Evolutionary conservation across 495 filamentous ascomycete genomes (phyloP), one percentile per base, ranked within the genome.

Genomic region (Trichoderma reesei): DNA sequence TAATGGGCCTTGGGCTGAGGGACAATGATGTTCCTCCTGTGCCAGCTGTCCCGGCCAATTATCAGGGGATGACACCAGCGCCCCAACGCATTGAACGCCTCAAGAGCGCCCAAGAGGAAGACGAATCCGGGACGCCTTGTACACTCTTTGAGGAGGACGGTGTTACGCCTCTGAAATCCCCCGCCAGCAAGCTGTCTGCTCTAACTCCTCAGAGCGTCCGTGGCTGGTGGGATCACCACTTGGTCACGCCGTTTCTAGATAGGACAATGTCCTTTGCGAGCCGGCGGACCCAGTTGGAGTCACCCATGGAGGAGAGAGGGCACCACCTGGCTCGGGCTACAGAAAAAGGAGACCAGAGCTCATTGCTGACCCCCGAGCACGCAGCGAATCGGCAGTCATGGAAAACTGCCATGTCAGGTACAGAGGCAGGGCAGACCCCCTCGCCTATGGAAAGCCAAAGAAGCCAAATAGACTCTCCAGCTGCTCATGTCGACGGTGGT

Each of bases 181-280:
- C 26, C 8, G 41, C 44, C 69, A 62, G 63, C 66, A 41, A 73
- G 69, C 39, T 66, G 48, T 13, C 69, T 67, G 26, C 69, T 41
- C n/a, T 65, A 64, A 71, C 71, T 69, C 64, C 71, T 41, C 54
- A 72, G 67, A 63, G 73, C 56, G 82, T 82, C 44, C 81, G 84
- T 41, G 90, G 90, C 11, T 96, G 92, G 92, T 96, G 92, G 92
- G 92, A 90, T 65, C 82, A 56, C 51, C 51, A 88, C 65, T 82
- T 96, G 48, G 86, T 87, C 2, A 91, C 91, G 1, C 92, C 92
- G 0, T 87, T 96, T 63, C 69, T 66, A 6, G 67, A 70, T 39
- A 72, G 73, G 8, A 73, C 72, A 60, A 78, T 76, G 33, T 75
- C 76, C 34, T 75, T 76, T 67, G 66, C 70, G 39, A 68, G 61